Percentiles rank a stretch among this genome's conserved stretches.
phyloP scores from a whole-genome alignment of 2,329 filamentous ascomycete species.

The Amauroascus verrucosus region DNA sequence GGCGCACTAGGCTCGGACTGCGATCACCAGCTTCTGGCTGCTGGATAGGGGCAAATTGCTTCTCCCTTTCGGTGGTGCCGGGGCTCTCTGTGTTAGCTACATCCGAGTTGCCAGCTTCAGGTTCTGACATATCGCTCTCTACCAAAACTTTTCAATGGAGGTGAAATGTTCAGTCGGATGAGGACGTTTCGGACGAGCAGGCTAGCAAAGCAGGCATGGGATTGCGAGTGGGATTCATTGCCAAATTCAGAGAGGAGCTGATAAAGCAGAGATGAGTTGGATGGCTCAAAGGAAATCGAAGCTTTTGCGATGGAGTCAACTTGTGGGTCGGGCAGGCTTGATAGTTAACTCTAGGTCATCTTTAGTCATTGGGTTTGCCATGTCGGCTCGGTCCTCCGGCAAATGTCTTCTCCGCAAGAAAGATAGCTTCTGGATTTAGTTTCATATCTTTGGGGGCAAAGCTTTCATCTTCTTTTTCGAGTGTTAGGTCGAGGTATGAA shows the following conservation, averaged over 20 bases:
- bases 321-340: not conserved
- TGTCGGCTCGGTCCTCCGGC: not conserved
- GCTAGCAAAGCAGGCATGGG: not conserved
- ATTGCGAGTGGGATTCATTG: not conserved
- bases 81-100: not conserved
- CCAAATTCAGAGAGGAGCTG: not conserved
- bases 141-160: not conserved
- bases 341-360: not conserved
- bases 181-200: not conserved
- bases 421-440: no score
- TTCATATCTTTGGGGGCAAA: no score
- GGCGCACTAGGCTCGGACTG: not conserved
- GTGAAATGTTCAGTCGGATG: not conserved
- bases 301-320: not conserved
- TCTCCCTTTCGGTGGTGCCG: constrained; percentile 1
- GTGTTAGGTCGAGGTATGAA: no score
- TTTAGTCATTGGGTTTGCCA: not conserved
- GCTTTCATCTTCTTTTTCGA: no score
- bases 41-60: constrained; percentile 8
- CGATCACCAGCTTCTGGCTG: not conserved
- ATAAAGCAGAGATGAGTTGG: not conserved
- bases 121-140: not conserved
- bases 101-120: not conserved
- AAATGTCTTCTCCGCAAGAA: not conserved
- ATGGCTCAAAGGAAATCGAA: not conserved